Conservation (phyloP, 805 yeast genomes). For the Sungouiella blattae region DNA sequence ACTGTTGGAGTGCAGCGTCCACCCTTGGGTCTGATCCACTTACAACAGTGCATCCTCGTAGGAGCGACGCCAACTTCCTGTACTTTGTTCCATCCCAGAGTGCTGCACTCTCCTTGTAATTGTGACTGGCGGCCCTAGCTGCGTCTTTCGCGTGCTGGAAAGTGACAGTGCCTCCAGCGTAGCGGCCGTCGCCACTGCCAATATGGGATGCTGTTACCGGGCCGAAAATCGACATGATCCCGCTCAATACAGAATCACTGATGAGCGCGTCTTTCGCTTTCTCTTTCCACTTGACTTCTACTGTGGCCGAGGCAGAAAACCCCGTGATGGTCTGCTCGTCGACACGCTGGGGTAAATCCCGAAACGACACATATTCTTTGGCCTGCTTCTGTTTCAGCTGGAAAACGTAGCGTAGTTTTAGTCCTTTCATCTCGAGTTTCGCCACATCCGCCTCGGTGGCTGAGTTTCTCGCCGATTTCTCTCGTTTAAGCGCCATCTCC, state of each 20-base stretch:
- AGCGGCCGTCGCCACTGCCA: slow-evolving; percentile 17
- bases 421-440: slow-evolving; percentile 26
- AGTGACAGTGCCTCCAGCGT: slow-evolving; percentile 36
- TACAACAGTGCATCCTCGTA: slow-evolving; percentile 33
- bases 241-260: slow-evolving; percentile 26
- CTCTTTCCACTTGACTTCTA: slow-evolving; percentile 45
- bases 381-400: slow-evolving; percentile 5
- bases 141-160: slow-evolving; percentile 27
- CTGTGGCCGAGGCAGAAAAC: slow-evolving; percentile 9
- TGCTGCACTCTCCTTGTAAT: slow-evolving; percentile 37
- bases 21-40: neutral
- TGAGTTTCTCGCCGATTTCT: slow-evolving; percentile 13
- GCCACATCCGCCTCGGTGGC: slow-evolving; percentile 5
- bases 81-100: slow-evolving; percentile 47
- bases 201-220: slow-evolving; percentile 16
- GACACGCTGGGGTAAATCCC: slow-evolving; percentile 11
- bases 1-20: neutral
- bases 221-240: slow-evolving; percentile 48
- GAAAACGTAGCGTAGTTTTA: slow-evolving; percentile 7
- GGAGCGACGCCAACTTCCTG: slow-evolving; percentile 44
- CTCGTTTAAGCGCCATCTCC: slow-evolving; percentile 10
- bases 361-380: slow-evolving; percentile 17
- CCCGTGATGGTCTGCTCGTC: slow-evolving; percentile 6
- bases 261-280: slow-evolving; percentile 31
- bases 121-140: slow-evolving; percentile 35